A percentile compares a stretch with the other conserved stretches of the same genome.
These are phyloP conservation scores for Saccharomyces hybrid DNA, from an alignment of 1,139 yeast species.

Conservation along the genomic window DNA sequence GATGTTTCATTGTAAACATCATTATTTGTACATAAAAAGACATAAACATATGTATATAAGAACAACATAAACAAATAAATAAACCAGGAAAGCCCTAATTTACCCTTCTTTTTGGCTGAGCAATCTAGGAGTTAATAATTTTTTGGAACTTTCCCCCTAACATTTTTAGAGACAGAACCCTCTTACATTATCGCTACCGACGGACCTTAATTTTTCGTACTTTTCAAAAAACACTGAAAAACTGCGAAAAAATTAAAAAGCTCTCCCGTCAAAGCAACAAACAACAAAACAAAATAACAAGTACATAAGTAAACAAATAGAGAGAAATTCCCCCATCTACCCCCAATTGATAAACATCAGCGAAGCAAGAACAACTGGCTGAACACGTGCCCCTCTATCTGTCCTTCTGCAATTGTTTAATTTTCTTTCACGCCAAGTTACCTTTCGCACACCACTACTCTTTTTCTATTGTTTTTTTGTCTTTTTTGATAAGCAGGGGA, in stretches of 20 bases:
- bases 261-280: neutral
- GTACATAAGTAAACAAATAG: neutral
- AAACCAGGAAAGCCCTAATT: neutral
- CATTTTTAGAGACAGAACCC: neutral
- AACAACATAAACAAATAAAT: neutral
- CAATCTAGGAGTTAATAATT: neutral
- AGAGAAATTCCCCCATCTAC: neutral
- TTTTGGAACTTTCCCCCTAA: neutral
- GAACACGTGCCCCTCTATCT: neutral
- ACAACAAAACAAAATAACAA: neutral
- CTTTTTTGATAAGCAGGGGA: neutral
- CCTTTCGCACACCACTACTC: neutral
- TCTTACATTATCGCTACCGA: neutral
- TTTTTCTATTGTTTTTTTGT: neutral
- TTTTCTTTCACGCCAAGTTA: slow-evolving; percentile 1
- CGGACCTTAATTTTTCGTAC: neutral
- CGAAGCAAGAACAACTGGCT: neutral
- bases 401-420: neutral
- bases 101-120: neutral
- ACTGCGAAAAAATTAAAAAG: neutral
- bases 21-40: neutral
- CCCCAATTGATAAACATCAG: neutral
- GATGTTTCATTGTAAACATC: neutral
- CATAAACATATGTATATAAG: neutral
- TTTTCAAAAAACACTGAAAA: neutral